Base-by-base conservation (phyloP, 768 basidiomycete species). In the Phlebiopsis flavidoalba region DNA sequence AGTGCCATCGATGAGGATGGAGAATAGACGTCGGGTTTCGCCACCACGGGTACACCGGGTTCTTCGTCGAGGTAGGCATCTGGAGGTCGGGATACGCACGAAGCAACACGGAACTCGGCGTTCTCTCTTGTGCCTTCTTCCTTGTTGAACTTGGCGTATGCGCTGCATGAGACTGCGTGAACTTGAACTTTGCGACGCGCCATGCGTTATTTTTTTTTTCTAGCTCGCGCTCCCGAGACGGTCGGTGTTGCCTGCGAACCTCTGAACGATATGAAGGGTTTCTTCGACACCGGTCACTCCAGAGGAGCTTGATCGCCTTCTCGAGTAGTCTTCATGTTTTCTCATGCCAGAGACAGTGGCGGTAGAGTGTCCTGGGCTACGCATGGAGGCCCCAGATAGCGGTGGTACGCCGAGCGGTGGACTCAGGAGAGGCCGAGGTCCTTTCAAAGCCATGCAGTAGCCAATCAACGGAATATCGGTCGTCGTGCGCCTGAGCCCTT, bases 291-390 rank as follows among this genome's bases (percentile, higher is more conserved):
- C n/a, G 92, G 74, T 98, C n/a, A n/a, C n/a, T n/a, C n/a, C n/a
- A 98, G 19, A 98, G 83, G 40, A 99, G 83, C 75, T 99, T 99
- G 87, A 99, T 96, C 24, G 97, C 97, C 77, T 99, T 99, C n/a
- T n/a, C 69, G 94, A 91, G 77, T 99, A 99, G 78, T 99, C n/a
- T n/a, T 98, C 97, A 99, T 98, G n/a, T n/a, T n/a, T n/a, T n/a
- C n/a, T n/a, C 93, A 99, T 98, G 63, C 97, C 97, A 5, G 97
- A 98, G 19, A 98, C 94, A 11, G 97, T 99, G 64, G n/a, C 97
- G 89, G 75, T 99, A 99, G 35, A 99, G 84, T 0, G 97, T 99
- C n/a, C 76, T 99, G 97, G 5, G 95, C n/a, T 95, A 57, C 97
- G 93, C 26, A 99, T 83, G 2, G 95, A 98, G 1, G 97, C 96